phyloP scores from a whole-genome alignment of 768 basidiomycete species.

The Chalciporus sphaerocephalus region DNA sequence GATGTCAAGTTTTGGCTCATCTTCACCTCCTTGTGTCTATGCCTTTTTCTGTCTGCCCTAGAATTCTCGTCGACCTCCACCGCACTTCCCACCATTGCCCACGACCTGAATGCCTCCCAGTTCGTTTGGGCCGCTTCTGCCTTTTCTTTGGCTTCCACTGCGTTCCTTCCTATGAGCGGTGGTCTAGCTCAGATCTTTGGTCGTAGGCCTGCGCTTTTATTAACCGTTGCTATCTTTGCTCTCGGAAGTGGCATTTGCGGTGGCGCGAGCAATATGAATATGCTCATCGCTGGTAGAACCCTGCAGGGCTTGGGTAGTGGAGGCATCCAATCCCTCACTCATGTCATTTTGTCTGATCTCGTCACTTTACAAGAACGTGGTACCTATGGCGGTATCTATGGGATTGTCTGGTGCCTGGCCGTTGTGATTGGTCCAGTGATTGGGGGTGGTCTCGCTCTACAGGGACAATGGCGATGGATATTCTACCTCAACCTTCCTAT shows the following conservation, averaged over 20 bases:
- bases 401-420: too few species aligned
- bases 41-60: conserved; percentile 31
- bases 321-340: conserved; percentile 33
- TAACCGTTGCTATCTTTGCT: conserved; percentile 35
- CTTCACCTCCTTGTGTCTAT: conserved; percentile 25
- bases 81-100: conserved; percentile 41
- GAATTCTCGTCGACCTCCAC: conserved; percentile 34
- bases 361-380: conserved; percentile 46
- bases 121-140: conserved; percentile 46
- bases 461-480: neutral
- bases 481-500: conserved; percentile 42
- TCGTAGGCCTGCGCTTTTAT: conserved; percentile 31
- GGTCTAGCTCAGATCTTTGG: conserved; percentile 40
- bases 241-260: too few species aligned
- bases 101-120: conserved; percentile 34
- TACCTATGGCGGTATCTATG: conserved; percentile 34
- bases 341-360: conserved; percentile 44
- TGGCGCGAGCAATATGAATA: too few species aligned
- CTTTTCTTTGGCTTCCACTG: conserved; percentile 39
- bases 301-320: conserved; percentile 43
- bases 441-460: too few species aligned
- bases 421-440: too few species aligned
- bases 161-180: conserved; percentile 39
- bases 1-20: conserved; percentile 31
- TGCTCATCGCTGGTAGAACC: too few species aligned